A percentile compares a stretch with the other conserved stretches of the same genome.
Conservation (phyloP, 148 eudicot species). For the Bassia scoparia region DNA sequence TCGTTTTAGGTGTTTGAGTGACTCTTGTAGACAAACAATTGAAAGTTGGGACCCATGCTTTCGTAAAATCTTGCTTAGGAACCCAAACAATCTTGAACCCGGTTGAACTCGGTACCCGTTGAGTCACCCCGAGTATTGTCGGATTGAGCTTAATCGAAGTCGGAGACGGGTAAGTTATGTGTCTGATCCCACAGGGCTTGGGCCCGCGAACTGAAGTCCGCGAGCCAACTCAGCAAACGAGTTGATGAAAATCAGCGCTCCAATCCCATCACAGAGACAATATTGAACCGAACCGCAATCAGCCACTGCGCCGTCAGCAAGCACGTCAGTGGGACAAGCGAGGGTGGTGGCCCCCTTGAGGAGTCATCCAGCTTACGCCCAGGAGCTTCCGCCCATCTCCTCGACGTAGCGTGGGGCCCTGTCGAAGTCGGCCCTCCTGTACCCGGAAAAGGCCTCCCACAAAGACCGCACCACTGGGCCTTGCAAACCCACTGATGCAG, state of each 20-base stretch:
- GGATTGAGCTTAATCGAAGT: not conserved
- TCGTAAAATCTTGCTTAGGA: constrained; percentile 34
- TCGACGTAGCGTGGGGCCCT: constrained; percentile 45
- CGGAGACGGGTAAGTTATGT: constrained; percentile 35
- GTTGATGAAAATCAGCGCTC: constrained; percentile 50
- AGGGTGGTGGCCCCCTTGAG: constrained; percentile 52
- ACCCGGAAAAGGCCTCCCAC: constrained; percentile 55
- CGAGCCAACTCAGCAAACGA: constrained; percentile 50
- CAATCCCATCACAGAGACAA: constrained; percentile 66
- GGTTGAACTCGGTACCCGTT: constrained; percentile 50
- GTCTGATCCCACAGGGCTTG: constrained; percentile 51
- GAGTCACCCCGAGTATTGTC: not conserved
- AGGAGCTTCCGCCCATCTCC: constrained; percentile 56
- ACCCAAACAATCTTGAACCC: constrained; percentile 46
- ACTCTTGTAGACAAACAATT: constrained; percentile 31
- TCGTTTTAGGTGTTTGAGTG: constrained; percentile 39
- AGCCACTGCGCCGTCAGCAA: constrained; percentile 53
- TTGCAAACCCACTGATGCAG: constrained; percentile 52
- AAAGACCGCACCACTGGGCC: constrained; percentile 62
- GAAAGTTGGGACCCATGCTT: constrained; percentile 55
- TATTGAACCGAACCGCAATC: constrained; percentile 55
- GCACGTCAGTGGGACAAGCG: constrained; percentile 81
- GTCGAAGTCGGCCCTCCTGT: constrained; percentile 40
- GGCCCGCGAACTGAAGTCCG: constrained; percentile 23
- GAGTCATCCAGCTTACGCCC: constrained; percentile 42